Evolutionary conservation across 148 eudicot genomes (phyloP).

Genomic region (Vaccinium corymbosum): DNA sequence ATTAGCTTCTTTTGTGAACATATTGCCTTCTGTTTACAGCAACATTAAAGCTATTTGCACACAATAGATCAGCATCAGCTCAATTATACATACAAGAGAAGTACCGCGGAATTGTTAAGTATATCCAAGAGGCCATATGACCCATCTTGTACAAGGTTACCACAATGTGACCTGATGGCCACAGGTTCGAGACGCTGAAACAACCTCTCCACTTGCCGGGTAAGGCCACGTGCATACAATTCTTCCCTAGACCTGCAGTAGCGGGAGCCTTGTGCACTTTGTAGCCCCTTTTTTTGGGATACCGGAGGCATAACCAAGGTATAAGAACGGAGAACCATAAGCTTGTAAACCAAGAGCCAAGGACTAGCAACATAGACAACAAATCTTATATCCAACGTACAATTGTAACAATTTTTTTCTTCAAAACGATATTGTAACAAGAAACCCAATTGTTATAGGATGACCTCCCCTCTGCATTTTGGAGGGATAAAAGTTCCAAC

Average conservation of each 20-base stretch:
- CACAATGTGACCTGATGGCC: background rate
- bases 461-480: background rate
- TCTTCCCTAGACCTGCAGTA: background rate
- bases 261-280: background rate
- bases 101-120: too few relatives aligned
- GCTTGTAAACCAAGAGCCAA: background rate
- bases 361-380: background rate
- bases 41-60: too few relatives aligned
- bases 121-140: too few relatives aligned
- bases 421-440: background rate
- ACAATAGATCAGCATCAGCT: too few relatives aligned
- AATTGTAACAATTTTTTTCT: too few relatives aligned
- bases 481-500: background rate
- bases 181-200: background rate
- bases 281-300: background rate
- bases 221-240: background rate
- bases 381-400: background rate
- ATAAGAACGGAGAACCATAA: background rate
- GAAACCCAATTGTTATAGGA: background rate
- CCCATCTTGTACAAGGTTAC: background rate
- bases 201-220: background rate
- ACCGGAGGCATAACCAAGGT: background rate
- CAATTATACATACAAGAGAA: too few relatives aligned
- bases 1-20: too few relatives aligned
- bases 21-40: too few relatives aligned